These are phyloP conservation scores for Allium fistulosum DNA, from an alignment of 106 monocot genomes.

Conservation along the genomic window DNA sequence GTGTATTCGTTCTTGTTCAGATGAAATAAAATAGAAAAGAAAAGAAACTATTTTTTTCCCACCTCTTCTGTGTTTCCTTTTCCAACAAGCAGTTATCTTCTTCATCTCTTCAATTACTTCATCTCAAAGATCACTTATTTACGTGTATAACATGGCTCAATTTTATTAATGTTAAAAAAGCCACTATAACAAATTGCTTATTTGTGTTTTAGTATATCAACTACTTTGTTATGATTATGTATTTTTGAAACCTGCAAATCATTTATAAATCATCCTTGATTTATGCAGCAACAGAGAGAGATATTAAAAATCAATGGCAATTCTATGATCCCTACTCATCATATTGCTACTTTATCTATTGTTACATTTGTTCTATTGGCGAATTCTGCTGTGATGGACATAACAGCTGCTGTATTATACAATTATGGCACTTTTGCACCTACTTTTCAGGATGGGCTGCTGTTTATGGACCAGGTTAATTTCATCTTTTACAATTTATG, in stretches of 20 bases:
- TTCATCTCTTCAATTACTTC: too few species aligned
- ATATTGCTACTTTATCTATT: conserved; percentile 22
- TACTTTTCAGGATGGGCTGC: conserved; percentile 24
- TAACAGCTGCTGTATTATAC: conserved; percentile 15
- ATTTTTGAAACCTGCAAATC: background rate
- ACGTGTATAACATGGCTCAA: too few species aligned
- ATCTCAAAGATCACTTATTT: too few species aligned
- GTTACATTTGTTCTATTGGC: conserved; percentile 33
- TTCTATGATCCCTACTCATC: conserved; percentile 15
- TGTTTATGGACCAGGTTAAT: conserved; percentile 38
- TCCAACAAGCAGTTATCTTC: too few species aligned
- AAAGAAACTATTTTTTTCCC: too few species aligned
- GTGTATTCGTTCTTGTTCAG: too few species aligned
- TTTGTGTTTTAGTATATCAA: too few species aligned
- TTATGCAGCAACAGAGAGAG: conserved; percentile 21
- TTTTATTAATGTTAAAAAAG: too few species aligned
- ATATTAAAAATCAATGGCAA: conserved; percentile 1
- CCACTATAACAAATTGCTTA: too few species aligned
- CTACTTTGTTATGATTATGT: too few species aligned
- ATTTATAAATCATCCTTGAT: background rate
- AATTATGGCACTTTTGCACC: conserved; percentile 8
- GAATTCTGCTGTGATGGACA: conserved; percentile 30
- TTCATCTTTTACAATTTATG: background rate
- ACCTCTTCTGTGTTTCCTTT: too few species aligned
- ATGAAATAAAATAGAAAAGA: too few species aligned